Evolutionary conservation across 257 asterid species (phyloP).

Genomic region (Fraxinus quadrangulata): DNA sequence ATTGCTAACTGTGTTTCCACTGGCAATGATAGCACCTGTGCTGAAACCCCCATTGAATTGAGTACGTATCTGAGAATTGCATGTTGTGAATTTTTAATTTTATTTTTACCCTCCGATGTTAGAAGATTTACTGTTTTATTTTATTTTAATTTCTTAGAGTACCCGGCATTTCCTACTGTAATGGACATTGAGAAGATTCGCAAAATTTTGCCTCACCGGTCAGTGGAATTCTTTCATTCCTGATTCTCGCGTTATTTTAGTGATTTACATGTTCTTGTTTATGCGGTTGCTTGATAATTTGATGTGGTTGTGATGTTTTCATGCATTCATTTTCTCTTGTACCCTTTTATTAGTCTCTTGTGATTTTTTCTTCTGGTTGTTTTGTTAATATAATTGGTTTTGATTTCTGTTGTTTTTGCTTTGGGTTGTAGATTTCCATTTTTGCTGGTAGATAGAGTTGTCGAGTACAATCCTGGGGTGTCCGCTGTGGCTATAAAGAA

Average conservation of each 20-base stretch:
- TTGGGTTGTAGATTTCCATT: conserved; percentile 65
- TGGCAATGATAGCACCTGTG: conserved; percentile 35
- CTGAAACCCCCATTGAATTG: conserved; percentile 77
- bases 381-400: conserved; percentile 9
- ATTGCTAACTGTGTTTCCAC: conserved; percentile 42
- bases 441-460: conserved; percentile 88
- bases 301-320: not conserved
- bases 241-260: not conserved
- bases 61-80: conserved; percentile 44
- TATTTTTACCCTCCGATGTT: not conserved
- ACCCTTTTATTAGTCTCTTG: not conserved
- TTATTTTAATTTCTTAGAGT: conserved; percentile 38
- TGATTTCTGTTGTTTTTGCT: not conserved
- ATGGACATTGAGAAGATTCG: conserved; percentile 90
- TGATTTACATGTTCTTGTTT: not conserved
- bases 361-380: not conserved
- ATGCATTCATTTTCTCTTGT: not conserved
- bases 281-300: not conserved
- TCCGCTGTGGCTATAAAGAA: conserved; percentile 91
- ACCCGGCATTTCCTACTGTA: conserved; percentile 74
- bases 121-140: not conserved
- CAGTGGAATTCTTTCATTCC: conserved; percentile 19
- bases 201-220: conserved; percentile 86
- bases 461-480: conserved; percentile 80
- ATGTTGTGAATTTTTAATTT: not conserved